Percentiles rank a stretch among this genome's conserved stretches.
Evolutionary conservation across 768 basidiomycete genomes (phyloP).

Genomic region (Trametes sanguinea): DNA sequence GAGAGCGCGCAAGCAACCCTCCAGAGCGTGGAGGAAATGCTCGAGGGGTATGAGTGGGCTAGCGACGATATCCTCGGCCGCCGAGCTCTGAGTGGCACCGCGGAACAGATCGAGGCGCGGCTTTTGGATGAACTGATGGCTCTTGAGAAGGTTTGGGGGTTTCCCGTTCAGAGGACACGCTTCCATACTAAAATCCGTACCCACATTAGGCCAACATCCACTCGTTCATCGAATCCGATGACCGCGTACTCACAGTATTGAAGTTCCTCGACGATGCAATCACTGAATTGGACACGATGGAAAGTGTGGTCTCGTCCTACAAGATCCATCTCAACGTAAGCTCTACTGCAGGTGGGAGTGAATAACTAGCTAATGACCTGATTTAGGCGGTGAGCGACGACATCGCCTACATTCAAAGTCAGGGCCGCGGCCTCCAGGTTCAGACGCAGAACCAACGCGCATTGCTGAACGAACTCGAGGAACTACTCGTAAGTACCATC

Average conservation of each 20-base stretch:
- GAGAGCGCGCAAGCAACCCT: conserved; percentile 82
- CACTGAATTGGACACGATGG: conserved; percentile 86
- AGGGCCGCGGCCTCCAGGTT: conserved; percentile 95
- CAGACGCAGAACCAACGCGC: conserved; percentile 95
- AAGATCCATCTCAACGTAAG: conserved; percentile 94
- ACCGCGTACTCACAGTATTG: conserved; percentile 82
- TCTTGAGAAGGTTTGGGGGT: conserved; percentile 73
- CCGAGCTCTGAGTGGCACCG: conserved; percentile 68
- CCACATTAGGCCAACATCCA: conserved; percentile 84
- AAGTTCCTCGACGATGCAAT: conserved; percentile 90
- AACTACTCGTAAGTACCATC: conserved; percentile 61
- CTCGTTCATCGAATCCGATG: conserved; percentile 95
- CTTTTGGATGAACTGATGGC: conserved; percentile 89
- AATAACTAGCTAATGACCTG: background rate
- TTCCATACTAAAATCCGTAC: background rate
- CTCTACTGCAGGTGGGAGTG: background rate
- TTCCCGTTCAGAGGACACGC: background rate
- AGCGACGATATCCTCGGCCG: conserved; percentile 73
- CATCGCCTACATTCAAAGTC: conserved; percentile 93
- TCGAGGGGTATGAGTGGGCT: conserved; percentile 98
- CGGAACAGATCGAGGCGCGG: conserved; percentile 90
- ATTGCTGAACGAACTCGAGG: conserved; percentile 82
- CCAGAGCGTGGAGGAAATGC: conserved; percentile 95
- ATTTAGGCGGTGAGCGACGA: conserved; percentile 89
- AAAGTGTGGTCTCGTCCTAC: conserved; percentile 86